Base-by-base conservation (phyloP, 2,329 filamentous ascomycete species). In the Teratosphaeria nubilosa region DNA sequence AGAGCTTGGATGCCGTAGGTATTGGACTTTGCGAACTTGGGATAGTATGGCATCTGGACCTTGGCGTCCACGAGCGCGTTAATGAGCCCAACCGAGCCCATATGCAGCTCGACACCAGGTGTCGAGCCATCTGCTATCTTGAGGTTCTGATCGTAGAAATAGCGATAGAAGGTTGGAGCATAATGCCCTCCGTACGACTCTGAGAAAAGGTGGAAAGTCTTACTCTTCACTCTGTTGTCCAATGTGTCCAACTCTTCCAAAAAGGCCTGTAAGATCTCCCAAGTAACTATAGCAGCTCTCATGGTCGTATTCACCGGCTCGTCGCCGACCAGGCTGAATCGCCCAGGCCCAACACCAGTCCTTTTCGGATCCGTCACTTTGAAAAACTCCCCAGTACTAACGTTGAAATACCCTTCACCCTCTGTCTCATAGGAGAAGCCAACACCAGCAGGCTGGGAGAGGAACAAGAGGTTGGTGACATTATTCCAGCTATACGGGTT, bases 401-500 rank as follows among this genome's bases (percentile, higher is more conserved):
- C 27, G 41, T 58, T 58, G 41, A 22, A 55, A 27, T 24, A 34
- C 16, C 51, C 56, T 13, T 54, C 25, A 27, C 34, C 52, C 14
- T 30, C 59, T n/a, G 51, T 53, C 53, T 74, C 72, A 63, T 82
- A 84, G 50, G 77, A 80, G 63, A 82, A 78, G 0, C 82, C 82
- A 9, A 81, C 78, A 60, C 82, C 78, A 3, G 76, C 77, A 0
- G 81, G 86, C 70, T 87, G 83, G 62, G 87, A 84, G 56, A 88
- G 78, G 68, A 83, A 88, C 9, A 88, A 77, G 70, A 77, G 73
- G 58, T 77, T 77, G 51, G 73, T 72, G 9, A 55, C 76, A 58
- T 82, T 81, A 62, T 86, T 86, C 81, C 83, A 86, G 0, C 80
- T 81, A 74, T 78, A 84, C 2, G 81, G 77, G 64, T 85, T 86